Conservation (phyloP, 2,329 filamentous ascomycete genomes). For the Sphaerostilbella broomeana region DNA sequence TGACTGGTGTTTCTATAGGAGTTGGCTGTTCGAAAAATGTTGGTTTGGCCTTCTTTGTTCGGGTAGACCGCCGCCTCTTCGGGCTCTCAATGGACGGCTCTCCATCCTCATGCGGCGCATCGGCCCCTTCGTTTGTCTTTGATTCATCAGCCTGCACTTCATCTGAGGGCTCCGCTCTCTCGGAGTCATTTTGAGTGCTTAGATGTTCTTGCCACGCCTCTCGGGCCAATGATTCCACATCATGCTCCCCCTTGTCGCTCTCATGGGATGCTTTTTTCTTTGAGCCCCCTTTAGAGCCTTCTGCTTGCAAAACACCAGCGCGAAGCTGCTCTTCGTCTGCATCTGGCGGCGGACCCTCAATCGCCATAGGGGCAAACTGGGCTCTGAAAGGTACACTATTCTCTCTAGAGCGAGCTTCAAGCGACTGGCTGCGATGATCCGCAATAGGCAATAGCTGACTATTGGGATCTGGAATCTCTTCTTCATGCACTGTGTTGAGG, state of each 20-base stretch:
- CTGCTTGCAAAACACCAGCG: no score
- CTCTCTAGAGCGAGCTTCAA: constrained; percentile 23
- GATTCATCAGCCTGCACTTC: constrained; percentile 12
- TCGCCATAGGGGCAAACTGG: constrained; percentile 14
- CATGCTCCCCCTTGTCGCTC: constrained; percentile 14
- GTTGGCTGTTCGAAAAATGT: constrained; percentile 35
- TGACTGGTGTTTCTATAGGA: constrained; percentile 17
- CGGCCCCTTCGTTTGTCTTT: not conserved
- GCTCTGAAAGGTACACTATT: constrained; percentile 17
- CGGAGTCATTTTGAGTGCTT: constrained; percentile 23
- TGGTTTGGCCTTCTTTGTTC: constrained; percentile 43
- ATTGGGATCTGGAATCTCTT: constrained; percentile 16
- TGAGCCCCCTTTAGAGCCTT: no score
- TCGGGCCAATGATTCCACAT: constrained; percentile 27
- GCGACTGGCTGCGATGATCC: constrained; percentile 21
- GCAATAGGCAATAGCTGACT: constrained; percentile 24
- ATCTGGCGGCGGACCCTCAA: constrained; percentile 8
- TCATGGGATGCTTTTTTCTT: constrained; percentile 2
- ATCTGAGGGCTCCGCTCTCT: no score
- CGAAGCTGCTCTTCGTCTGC: no score
- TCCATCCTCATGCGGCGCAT: constrained; percentile 8
- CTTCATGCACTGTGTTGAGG: constrained; percentile 17
- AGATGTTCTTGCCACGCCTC: constrained; percentile 31
- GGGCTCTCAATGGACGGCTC: constrained; percentile 10
- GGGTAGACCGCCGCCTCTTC: constrained; percentile 28